Base-by-base conservation (phyloP, 106 monocot species). In the Phalaenopsis aphrodite region DNA sequence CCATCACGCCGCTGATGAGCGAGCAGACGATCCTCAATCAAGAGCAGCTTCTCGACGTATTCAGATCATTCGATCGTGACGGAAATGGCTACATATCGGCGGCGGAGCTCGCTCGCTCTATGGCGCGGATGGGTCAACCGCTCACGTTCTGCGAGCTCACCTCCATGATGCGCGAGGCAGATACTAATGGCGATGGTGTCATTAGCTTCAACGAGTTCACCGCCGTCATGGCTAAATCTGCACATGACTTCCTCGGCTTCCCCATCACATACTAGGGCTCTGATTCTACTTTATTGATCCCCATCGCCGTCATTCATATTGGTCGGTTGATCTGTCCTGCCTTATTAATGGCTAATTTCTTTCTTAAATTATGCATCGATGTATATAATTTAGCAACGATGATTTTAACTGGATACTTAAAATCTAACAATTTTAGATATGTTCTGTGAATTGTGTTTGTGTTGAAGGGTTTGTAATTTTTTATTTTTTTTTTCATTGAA, bases 51-150 rank as follows among this genome's bases (percentile, higher is more conserved):
- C 79, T 84, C 57, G 83, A 88, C 67, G 86, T 89, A 10, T 89
- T 91, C 84, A 80, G 85, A 17, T 79, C 83, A 49, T 91, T 91
- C 79, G 91, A 91, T 73, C 87, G 91, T 37, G 91, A 91, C 75
- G 91, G 91, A 47, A 91, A 89, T 75, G 91, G 91, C 19, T 83
- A 81, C 79, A 91, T 91, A 68, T 87, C 79, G 37, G 89, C 91
- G 2, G 88, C 91, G 58, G 91, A 91, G 91, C 91, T 91, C 19
- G 91, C 91, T 0, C 55, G 91, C n/a, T 79, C 91, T 74, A 91
- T 91, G 91, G 91, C 91, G 46, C 76, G 71, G 24, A 88, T 91
- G 87, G 91, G 91, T 6, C 87, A 87, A 9, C 91, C 91, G 8
- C 80, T 91, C 77, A 82, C 83, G 23, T 91, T 91, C 81, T 11